These are phyloP conservation scores for Tetrastigma voinierianum DNA, from an alignment of 164 flowering plant species.

Conservation along the genomic window DNA sequence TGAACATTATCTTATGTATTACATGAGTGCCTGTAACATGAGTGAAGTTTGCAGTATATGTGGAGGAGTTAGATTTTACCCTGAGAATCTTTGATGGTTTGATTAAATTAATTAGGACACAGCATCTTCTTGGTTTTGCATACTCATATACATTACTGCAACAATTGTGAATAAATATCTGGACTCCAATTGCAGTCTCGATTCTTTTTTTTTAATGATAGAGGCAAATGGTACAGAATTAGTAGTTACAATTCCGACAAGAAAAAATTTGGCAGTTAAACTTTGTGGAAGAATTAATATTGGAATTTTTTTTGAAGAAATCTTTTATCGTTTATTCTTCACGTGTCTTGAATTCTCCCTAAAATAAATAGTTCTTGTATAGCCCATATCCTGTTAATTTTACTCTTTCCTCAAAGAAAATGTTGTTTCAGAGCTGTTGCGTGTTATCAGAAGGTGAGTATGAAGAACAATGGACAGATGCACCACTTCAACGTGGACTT, in stretches of 20 bases:
- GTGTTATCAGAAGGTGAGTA: slow-evolving; percentile 77
- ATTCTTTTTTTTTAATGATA: neutral
- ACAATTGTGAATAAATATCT: too few species aligned
- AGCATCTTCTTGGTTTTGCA: too few species aligned
- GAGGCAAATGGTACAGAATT: neutral
- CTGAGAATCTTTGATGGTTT: too few species aligned
- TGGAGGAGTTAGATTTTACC: too few species aligned
- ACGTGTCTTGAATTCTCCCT: neutral
- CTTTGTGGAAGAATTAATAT: neutral
- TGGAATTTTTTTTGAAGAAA: neutral
- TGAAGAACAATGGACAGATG: slow-evolving; percentile 72
- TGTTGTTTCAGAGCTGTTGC: slow-evolving; percentile 68
- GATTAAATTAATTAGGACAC: too few species aligned
- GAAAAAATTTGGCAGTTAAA: neutral
- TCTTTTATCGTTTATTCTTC: neutral
- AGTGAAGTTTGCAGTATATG: too few species aligned
- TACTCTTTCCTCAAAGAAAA: slow-evolving; percentile 5
- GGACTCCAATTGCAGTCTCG: neutral
- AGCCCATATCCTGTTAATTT: neutral
- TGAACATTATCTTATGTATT: too few species aligned
- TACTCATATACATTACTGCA: too few species aligned
- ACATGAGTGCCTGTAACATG: too few species aligned
- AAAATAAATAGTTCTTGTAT: neutral
- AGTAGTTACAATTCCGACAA: neutral
- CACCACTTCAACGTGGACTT: slow-evolving; percentile 65